Percentiles rank a stretch among this genome's conserved stretches.
Evolutionary conservation across 2,329 filamentous ascomycete genomes (phyloP).

Genomic region (Cercospora sp.): DNA sequence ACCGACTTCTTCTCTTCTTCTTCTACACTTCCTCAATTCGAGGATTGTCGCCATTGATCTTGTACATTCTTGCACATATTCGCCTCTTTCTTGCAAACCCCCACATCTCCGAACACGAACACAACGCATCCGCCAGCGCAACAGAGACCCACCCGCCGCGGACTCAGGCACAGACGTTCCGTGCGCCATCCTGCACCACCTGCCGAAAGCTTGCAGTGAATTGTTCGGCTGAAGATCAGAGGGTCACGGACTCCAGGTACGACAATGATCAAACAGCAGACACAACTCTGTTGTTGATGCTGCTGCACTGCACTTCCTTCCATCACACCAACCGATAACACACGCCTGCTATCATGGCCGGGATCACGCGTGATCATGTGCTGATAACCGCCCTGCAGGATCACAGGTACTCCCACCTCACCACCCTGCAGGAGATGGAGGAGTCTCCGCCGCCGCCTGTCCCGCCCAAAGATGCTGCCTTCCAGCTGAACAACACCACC

Average conservation of each 20-base stretch:
- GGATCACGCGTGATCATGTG: conserved; percentile 5
- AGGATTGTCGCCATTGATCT: not conserved
- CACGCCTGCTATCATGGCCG: not conserved
- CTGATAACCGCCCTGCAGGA: conserved; percentile 16
- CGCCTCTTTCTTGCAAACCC: not conserved
- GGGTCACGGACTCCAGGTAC: not conserved
- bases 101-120: not conserved
- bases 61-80: not conserved
- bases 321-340: not conserved
- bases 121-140: not conserved
- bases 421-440: conserved; percentile 18
- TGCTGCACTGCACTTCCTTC: not conserved
- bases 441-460: conserved; percentile 32
- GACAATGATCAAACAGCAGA: not conserved
- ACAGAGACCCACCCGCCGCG: not conserved
- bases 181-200: conserved; percentile 1
- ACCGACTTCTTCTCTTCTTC: not conserved
- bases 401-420: conserved; percentile 13
- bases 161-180: conserved; percentile 7
- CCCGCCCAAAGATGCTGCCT: conserved; percentile 35
- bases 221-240: not conserved
- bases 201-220: conserved; percentile 3
- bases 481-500: conserved; percentile 13
- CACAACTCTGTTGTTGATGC: not conserved
- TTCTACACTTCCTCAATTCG: not conserved